A percentile compares a stretch with the other conserved stretches of the same genome.
Conservation (phyloP, 768 basidiomycete species). For the Auriscalpium microsporum region DNA sequence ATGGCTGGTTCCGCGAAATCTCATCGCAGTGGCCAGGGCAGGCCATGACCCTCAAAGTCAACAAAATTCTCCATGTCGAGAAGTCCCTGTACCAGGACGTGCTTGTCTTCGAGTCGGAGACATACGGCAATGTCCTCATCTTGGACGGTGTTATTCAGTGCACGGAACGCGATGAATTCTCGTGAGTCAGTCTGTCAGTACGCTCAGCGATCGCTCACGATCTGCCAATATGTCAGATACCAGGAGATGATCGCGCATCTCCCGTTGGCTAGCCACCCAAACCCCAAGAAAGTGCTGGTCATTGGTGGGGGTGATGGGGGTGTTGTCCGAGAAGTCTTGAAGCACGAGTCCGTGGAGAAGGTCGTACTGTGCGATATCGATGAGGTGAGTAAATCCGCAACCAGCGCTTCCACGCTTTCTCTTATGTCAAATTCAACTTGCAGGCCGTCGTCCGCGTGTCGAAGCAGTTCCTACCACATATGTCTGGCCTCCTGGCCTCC, state of each 20-base stretch:
- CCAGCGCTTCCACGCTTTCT: background rate
- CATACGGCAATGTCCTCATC: conserved; percentile 94
- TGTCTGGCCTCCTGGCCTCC: conserved; percentile 75
- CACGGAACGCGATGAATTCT: conserved; percentile 98
- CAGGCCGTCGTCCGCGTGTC: conserved; percentile 94
- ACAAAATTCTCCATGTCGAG: conserved; percentile 90
- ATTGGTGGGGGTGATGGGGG: conserved; percentile 99
- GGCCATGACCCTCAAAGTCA: conserved; percentile 95
- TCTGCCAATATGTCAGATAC: conserved; percentile 47
- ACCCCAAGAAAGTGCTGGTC: conserved; percentile 92
- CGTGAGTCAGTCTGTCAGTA: conserved; percentile 44
- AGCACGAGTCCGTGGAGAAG: conserved; percentile 82
- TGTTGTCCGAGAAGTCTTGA: conserved; percentile 94
- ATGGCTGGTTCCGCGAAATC: conserved; percentile 96
- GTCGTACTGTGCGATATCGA: conserved; percentile 98
- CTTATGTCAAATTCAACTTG: background rate
- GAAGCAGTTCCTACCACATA: conserved; percentile 87
- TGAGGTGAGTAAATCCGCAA: conserved; percentile 44
- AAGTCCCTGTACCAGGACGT: conserved; percentile 94
- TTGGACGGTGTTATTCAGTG: conserved; percentile 95
- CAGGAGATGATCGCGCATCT: conserved; percentile 99
- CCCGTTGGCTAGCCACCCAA: conserved; percentile 92
- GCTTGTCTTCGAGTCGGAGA: conserved; percentile 92
- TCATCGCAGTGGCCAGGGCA: conserved; percentile 96
- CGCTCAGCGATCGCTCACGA: background rate